phyloP scores from a whole-genome alignment of 2,329 filamentous ascomycete species.

The Massarina eburnea region DNA sequence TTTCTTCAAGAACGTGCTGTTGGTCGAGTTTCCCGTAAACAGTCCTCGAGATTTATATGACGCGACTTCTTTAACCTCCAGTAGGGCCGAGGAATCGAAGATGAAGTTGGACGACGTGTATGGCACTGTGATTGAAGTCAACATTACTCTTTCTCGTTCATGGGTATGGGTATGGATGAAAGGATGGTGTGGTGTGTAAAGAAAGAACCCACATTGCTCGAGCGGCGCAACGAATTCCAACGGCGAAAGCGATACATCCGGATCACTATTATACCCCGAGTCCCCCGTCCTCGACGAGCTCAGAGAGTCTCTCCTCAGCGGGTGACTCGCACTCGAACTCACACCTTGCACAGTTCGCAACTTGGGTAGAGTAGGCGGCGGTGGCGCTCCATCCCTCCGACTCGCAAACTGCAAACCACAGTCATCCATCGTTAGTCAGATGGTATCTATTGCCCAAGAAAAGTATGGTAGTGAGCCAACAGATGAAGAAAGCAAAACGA shows the following conservation, averaged over 20 bases:
- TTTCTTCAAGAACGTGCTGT: conserved; percentile 7
- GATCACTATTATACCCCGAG: conserved; percentile 36
- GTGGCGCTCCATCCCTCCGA: conserved; percentile 5
- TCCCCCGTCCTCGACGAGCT: conserved; percentile 30
- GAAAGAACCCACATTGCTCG: conserved; percentile 17
- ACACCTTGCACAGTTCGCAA: conserved; percentile 18
- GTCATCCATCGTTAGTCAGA: neutral
- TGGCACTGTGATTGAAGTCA: neutral
- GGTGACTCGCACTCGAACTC: neutral
- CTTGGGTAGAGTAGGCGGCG: conserved; percentile 17
- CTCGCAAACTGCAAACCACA: neutral
- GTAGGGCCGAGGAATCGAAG: conserved; percentile 8
- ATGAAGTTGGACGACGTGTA: conserved; percentile 6
- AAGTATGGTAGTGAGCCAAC: neutral
- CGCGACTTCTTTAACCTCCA: conserved; percentile 7
- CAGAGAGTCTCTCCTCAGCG: conserved; percentile 25
- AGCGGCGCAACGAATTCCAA: conserved; percentile 17
- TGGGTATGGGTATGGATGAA: no score
- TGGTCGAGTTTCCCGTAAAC: neutral
- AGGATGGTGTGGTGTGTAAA: no score
- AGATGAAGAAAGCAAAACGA: neutral
- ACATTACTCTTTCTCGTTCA: neutral
- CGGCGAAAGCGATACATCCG: conserved; percentile 27
- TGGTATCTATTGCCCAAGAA: neutral
- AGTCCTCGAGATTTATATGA: conserved; percentile 4